Evolutionary conservation across 441 rosid species (phyloP).

Genomic region (Erodium texanum): DNA sequence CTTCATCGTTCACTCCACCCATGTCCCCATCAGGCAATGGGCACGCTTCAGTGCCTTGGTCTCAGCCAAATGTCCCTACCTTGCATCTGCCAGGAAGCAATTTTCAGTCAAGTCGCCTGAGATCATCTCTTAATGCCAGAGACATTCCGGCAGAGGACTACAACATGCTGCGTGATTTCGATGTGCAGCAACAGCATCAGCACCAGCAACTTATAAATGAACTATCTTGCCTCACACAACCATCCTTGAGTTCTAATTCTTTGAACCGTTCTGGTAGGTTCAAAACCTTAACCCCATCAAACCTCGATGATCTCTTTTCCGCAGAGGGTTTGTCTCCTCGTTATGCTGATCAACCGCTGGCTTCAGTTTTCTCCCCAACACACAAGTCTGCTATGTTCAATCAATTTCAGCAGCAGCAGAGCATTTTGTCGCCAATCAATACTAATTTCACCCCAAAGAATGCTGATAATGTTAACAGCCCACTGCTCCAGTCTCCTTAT

Average conservation of each 20-base stretch:
- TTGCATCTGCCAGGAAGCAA: conserved; percentile 59
- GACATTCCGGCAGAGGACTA: conserved; percentile 48
- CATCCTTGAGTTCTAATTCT: conserved; percentile 34
- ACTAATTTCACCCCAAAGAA: conserved; percentile 47
- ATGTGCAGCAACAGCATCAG: conserved; percentile 32
- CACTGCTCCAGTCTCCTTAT: conserved; percentile 41
- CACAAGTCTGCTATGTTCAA: conserved; percentile 54
- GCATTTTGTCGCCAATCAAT: conserved; percentile 62
- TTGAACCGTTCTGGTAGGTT: conserved; percentile 54
- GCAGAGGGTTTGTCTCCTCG: conserved; percentile 61
- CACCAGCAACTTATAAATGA: conserved; percentile 30
- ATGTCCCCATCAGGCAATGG: conserved; percentile 63
- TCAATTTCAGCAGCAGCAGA: conserved; percentile 63
- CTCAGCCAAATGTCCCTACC: conserved; percentile 62
- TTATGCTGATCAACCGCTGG: conserved; percentile 43
- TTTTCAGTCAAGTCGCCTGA: conserved; percentile 54
- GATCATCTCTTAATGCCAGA: conserved; percentile 56
- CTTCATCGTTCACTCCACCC: conserved; percentile 56
- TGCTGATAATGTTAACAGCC: conserved; percentile 41
- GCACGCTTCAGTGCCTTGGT: conserved; percentile 53
- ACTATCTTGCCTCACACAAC: conserved; percentile 32
- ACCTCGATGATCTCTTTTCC: conserved; percentile 63
- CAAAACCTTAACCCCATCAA: conserved; percentile 52
- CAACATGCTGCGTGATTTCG: conserved; percentile 44
- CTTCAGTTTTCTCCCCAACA: conserved; percentile 48